These are phyloP conservation scores for Globisporangium yorkense DNA, from an alignment of 352 stramenopile species.

Conservation along the genomic window DNA sequence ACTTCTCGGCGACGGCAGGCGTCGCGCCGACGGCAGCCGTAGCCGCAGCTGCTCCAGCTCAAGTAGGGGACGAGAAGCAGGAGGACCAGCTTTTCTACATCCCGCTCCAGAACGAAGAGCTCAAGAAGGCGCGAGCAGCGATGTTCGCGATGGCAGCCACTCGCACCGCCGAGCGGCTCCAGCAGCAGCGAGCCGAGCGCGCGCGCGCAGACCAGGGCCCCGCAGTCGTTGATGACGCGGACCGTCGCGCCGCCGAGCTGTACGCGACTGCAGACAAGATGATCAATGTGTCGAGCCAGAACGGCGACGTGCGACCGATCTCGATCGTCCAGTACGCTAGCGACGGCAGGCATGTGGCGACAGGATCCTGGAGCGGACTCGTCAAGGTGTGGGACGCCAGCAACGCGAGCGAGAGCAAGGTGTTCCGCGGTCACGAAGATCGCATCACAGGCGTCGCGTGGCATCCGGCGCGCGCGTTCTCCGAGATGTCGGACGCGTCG, in stretches of 20 bases:
- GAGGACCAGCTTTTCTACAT: constrained; percentile 85
- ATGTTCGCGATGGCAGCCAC: constrained; percentile 81
- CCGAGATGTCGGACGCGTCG: constrained; percentile 51
- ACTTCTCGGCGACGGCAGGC: constrained; percentile 3
- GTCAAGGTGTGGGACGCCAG: constrained; percentile 93
- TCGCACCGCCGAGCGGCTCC: constrained; percentile 50
- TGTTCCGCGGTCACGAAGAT: constrained; percentile 84
- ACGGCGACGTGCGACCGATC: constrained; percentile 90
- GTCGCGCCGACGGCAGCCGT: not conserved
- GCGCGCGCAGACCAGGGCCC: constrained; percentile 40
- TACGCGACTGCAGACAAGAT: constrained; percentile 78
- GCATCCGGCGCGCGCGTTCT: constrained; percentile 54
- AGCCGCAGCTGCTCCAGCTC: constrained; percentile 4
- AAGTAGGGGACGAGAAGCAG: constrained; percentile 19
- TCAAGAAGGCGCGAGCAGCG: constrained; percentile 77
- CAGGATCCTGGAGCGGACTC: constrained; percentile 90
- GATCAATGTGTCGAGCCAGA: constrained; percentile 91
- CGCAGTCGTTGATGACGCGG: constrained; percentile 12
- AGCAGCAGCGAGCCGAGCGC: constrained; percentile 41
- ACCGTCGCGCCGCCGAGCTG: constrained; percentile 64
- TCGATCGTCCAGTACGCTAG: constrained; percentile 60
- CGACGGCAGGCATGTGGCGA: constrained; percentile 70
- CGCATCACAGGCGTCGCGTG: constrained; percentile 85
- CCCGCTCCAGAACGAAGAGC: constrained; percentile 57
- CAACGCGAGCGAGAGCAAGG: constrained; percentile 53